phyloP scores from a whole-genome alignment of 2,329 filamentous ascomycete genomes.

The Trichoderma sp. region DNA sequence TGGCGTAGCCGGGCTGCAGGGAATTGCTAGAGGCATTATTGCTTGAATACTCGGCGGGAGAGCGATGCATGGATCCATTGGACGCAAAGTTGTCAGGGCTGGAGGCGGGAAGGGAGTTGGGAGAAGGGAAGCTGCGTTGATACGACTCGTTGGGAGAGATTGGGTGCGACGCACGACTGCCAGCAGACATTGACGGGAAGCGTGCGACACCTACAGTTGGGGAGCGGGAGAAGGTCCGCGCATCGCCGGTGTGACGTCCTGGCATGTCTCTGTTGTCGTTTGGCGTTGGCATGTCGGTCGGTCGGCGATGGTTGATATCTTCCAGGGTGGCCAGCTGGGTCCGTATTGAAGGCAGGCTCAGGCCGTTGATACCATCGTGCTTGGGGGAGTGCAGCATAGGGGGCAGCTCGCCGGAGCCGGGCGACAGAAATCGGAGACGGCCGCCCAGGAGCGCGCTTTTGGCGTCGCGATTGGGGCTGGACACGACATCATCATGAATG shows the following conservation, averaged over 20 bases:
- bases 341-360: conserved; percentile 37
- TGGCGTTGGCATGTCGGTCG: conserved; percentile 30
- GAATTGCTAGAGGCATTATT: conserved; percentile 45
- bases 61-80: conserved; percentile 34
- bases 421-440: conserved; percentile 24
- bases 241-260: conserved; percentile 25
- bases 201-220: conserved; percentile 34
- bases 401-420: conserved; percentile 33
- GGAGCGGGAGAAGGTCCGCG: conserved; percentile 33
- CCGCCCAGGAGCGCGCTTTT: conserved; percentile 13
- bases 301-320: conserved; percentile 33
- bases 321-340: conserved; percentile 32
- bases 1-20: conserved; percentile 44
- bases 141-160: conserved; percentile 49
- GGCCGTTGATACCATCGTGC: conserved; percentile 35
- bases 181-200: conserved; percentile 31
- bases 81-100: conserved; percentile 40
- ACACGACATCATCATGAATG: conserved; percentile 33
- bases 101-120: conserved; percentile 39
- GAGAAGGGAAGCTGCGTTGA: conserved; percentile 46
- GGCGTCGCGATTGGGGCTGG: conserved; percentile 13
- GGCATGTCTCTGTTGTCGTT: conserved; percentile 35
- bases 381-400: conserved; percentile 38
- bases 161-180: conserved; percentile 41
- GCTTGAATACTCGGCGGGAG: conserved; percentile 42